A percentile compares a stretch with the other conserved stretches of the same genome.
phyloP scores from a whole-genome alignment of 805 yeast species.

The Teunomyces funiuensis region DNA sequence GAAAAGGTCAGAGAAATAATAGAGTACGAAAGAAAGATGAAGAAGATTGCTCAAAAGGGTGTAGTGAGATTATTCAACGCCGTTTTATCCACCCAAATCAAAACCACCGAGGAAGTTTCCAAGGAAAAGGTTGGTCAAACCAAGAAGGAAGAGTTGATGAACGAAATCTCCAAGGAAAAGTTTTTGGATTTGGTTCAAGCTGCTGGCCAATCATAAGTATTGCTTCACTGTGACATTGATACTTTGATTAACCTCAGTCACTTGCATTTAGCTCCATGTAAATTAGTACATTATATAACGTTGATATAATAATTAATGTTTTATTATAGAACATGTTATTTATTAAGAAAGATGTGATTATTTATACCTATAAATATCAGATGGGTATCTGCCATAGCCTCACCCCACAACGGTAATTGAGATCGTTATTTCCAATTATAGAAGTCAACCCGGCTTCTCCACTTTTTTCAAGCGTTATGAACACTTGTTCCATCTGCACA shows the following conservation, averaged over 20 bases:
- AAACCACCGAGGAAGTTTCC: conserved; percentile 51
- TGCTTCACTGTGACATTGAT: not conserved
- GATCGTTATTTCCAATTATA: not conserved
- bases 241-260: not conserved
- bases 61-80: conserved; percentile 85
- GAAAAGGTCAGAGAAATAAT: conserved; percentile 55
- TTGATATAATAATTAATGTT: too few species aligned
- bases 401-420: too few species aligned
- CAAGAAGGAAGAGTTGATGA: conserved; percentile 60
- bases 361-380: too few species aligned
- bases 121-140: conserved; percentile 44
- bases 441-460: not conserved
- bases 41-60: conserved; percentile 85
- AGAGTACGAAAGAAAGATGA: conserved; percentile 66
- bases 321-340: too few species aligned
- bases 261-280: not conserved
- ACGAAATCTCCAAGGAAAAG: conserved; percentile 84
- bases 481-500: not conserved
- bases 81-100: conserved; percentile 72
- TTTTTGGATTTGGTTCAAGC: conserved; percentile 85
- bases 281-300: not conserved
- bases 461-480: not conserved
- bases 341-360: too few species aligned
- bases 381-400: too few species aligned
- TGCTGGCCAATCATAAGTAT: conserved; percentile 49